These are phyloP conservation scores for Hypoxylon crocopeplum DNA, from an alignment of 495 filamentous ascomycete species.

Conservation along the genomic window DNA sequence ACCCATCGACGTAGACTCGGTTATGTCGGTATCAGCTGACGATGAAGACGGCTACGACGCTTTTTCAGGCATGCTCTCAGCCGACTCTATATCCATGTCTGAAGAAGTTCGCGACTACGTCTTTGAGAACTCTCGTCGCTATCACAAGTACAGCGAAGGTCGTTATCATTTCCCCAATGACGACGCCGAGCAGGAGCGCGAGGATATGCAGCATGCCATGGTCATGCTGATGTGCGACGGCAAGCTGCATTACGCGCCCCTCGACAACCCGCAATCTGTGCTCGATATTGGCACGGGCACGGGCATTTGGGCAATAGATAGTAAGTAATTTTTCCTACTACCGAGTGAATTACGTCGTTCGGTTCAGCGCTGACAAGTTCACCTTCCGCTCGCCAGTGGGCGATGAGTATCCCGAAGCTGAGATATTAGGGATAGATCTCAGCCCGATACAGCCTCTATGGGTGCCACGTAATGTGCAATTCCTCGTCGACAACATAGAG, in stretches of 20 bases:
- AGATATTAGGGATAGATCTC: slow-evolving; percentile 67
- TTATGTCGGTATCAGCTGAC: slow-evolving; percentile 29
- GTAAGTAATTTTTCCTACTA: slow-evolving; percentile 31
- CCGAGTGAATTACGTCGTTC: neutral
- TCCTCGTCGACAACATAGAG: slow-evolving; percentile 65
- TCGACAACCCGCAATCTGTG: slow-evolving; percentile 52
- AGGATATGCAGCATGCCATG: slow-evolving; percentile 53
- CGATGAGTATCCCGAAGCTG: slow-evolving; percentile 54
- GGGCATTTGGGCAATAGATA: slow-evolving; percentile 68
- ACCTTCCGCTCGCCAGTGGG: slow-evolving; percentile 42
- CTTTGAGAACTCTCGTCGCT: slow-evolving; percentile 67
- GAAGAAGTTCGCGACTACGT: slow-evolving; percentile 57
- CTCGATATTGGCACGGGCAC: slow-evolving; percentile 69
- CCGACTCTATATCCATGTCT: slow-evolving; percentile 34
- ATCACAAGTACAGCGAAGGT: slow-evolving; percentile 66
- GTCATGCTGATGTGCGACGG: slow-evolving; percentile 50
- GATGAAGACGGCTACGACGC: slow-evolving; percentile 27
- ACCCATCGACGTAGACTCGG: slow-evolving; percentile 20
- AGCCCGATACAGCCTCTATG: slow-evolving; percentile 63
- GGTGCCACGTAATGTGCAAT: slow-evolving; percentile 61
- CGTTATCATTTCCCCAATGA: slow-evolving; percentile 65
- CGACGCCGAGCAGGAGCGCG: slow-evolving; percentile 55
- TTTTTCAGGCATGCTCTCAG: slow-evolving; percentile 25
- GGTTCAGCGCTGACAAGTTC: slow-evolving; percentile 13
- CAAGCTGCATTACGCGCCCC: slow-evolving; percentile 56